phyloP scores from a whole-genome alignment of 345 rosid genomes.

The Moringa oleifera region DNA sequence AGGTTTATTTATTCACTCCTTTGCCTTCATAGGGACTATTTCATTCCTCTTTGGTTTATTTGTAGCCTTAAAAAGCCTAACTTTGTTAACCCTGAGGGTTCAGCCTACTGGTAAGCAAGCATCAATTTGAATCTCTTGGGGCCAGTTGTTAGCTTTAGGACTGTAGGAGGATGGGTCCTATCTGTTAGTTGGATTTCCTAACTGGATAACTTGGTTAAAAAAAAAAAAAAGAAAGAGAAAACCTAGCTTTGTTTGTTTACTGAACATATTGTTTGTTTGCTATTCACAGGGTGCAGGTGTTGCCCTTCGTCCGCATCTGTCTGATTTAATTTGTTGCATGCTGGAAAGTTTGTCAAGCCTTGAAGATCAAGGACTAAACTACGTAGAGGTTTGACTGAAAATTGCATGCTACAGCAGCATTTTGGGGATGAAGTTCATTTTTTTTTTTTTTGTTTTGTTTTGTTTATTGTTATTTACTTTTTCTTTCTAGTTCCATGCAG shows the following conservation, averaged over 20 bases:
- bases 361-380: conserved; percentile 97
- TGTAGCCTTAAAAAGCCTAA: not conserved
- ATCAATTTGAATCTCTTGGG: too few relatives aligned
- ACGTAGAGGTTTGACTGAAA: conserved; percentile 67
- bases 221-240: too few relatives aligned
- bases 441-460: conserved; percentile 7
- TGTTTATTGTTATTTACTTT: not conserved
- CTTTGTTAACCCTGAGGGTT: too few relatives aligned
- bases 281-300: conserved; percentile 76
- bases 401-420: conserved; percentile 12
- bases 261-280: conserved; percentile 11
- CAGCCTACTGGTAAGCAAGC: too few relatives aligned
- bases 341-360: conserved; percentile 98
- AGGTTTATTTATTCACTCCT: not conserved
- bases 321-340: conserved; percentile 96
- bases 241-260: too few relatives aligned
- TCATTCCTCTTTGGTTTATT: not conserved
- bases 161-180: too few relatives aligned
- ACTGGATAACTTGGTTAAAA: too few relatives aligned
- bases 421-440: not conserved
- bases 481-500: conserved; percentile 85
- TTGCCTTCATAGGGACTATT: not conserved
- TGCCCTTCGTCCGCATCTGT: conserved; percentile 81
- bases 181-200: too few relatives aligned
- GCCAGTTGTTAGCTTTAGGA: too few relatives aligned